Evolutionary conservation across 768 basidiomycete genomes (phyloP).

Genomic region (Tricholoma bakamatsutake): DNA sequence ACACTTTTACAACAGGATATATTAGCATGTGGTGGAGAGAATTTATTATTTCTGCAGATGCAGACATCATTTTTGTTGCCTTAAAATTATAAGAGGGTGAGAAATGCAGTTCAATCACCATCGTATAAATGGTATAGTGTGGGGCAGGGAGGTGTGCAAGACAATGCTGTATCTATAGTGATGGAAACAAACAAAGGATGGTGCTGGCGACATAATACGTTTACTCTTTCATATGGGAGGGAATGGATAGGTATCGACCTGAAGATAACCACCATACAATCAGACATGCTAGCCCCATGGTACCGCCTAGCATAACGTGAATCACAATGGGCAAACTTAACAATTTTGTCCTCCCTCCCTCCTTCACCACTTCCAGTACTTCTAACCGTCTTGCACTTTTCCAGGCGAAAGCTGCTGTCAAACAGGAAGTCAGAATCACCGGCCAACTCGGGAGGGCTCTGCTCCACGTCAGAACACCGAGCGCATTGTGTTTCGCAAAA

Average conservation of each 20-base stretch:
- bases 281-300: conserved; percentile 12
- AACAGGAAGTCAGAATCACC: conserved; percentile 14
- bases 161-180: too few species aligned
- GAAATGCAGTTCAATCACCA: too few species aligned
- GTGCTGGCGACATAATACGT: too few species aligned
- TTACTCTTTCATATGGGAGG: conserved; percentile 13
- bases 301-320: conserved; percentile 29
- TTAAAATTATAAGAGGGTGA: too few species aligned
- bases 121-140: too few species aligned
- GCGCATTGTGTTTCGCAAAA: conserved; percentile 28
- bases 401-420: conserved; percentile 24
- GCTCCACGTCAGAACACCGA: conserved; percentile 17
- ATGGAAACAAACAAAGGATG: too few species aligned
- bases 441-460: conserved; percentile 19
- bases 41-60: too few species aligned
- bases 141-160: too few species aligned
- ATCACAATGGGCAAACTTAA: conserved; percentile 20
- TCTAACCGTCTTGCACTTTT: conserved; percentile 19
- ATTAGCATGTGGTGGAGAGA: too few species aligned
- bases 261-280: conserved; percentile 18
- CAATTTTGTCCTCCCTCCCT: conserved; percentile 20
- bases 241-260: conserved; percentile 13
- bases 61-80: too few species aligned
- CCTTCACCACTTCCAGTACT: conserved; percentile 15
- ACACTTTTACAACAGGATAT: too few species aligned